These are phyloP conservation scores for Gilbertella persicaria DNA, from an alignment of 371 early-diverging fungal species.

Conservation along the genomic window DNA sequence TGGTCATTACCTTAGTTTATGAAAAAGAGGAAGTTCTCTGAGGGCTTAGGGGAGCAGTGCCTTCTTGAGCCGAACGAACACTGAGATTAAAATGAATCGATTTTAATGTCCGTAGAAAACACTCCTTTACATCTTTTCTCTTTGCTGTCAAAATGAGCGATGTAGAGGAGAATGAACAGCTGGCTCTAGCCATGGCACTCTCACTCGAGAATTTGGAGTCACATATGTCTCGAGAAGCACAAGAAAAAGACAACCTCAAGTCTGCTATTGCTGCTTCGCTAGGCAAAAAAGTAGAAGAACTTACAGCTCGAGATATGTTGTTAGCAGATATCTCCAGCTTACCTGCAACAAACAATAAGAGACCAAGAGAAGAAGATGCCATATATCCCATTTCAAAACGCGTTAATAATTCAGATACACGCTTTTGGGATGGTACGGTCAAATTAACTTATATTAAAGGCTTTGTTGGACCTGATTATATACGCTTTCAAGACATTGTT, in stretches of 20 bases:
- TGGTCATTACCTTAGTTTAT: neutral
- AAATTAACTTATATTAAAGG: conserved; percentile 46
- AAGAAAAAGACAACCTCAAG: conserved; percentile 32
- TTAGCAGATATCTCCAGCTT: conserved; percentile 3
- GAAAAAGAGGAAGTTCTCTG: neutral
- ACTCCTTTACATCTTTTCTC: too few species aligned
- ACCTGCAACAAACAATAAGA: conserved; percentile 7
- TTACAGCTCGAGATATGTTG: conserved; percentile 46
- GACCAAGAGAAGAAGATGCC: conserved; percentile 13
- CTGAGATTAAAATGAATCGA: too few species aligned
- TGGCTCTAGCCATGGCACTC: conserved; percentile 16
- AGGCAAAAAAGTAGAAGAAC: conserved; percentile 37
- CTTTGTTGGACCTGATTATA: conserved; percentile 32
- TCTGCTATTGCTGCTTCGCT: conserved; percentile 42
- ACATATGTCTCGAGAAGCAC: conserved; percentile 9
- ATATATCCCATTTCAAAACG: conserved; percentile 3
- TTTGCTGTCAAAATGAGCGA: conserved; percentile 10
- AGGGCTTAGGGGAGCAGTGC: too few species aligned
- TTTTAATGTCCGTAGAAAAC: too few species aligned
- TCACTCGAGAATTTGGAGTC: conserved; percentile 8
- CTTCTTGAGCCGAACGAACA: too few species aligned
- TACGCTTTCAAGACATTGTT: conserved; percentile 39
- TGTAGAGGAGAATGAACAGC: conserved; percentile 13
- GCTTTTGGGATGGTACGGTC: conserved; percentile 41
- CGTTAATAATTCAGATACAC: conserved; percentile 1